phyloP scores from a whole-genome alignment of 495 filamentous ascomycete species.

The Thozetella sp. region DNA sequence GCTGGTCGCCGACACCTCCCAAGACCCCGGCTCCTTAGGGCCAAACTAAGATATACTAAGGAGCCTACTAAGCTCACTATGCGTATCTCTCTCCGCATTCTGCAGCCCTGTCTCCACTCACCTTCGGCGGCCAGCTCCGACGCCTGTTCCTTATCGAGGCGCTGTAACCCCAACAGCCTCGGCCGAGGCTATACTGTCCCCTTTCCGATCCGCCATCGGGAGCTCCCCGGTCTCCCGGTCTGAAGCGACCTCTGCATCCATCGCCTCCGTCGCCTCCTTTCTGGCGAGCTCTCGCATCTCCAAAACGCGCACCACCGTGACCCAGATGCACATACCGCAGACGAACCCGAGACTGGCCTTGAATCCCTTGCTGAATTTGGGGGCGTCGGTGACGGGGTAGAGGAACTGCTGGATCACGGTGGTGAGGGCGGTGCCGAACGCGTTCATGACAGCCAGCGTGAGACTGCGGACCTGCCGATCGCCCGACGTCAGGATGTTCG shows the following conservation, averaged over 20 bases:
- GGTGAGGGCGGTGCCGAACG: not conserved
- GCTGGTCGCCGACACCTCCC: too few species aligned
- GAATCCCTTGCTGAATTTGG: not conserved
- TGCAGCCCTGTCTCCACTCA: too few species aligned
- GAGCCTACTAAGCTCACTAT: not conserved
- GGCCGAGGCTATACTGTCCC: not conserved
- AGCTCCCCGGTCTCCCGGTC: not conserved
- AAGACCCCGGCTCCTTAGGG: too few species aligned
- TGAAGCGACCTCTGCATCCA: not conserved
- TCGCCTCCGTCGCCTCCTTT: not conserved
- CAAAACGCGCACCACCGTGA: not conserved
- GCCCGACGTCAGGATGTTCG: not conserved
- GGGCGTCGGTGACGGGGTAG: not conserved
- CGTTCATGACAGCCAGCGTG: constrained; percentile 1
- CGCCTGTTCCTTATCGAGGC: too few species aligned
- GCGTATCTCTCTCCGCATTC: too few species aligned
- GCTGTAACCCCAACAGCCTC: not conserved
- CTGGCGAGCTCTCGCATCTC: not conserved
- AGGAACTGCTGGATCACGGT: constrained; percentile 1
- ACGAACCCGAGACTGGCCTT: not conserved
- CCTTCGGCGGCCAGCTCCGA: not conserved
- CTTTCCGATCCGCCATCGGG: not conserved
- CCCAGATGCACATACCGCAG: constrained; percentile 1
- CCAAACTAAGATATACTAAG: too few species aligned
- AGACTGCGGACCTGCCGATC: not conserved